Conservation (phyloP, 192 early-diverging fungal genomes). For the Ambispora gerdemannii region DNA sequence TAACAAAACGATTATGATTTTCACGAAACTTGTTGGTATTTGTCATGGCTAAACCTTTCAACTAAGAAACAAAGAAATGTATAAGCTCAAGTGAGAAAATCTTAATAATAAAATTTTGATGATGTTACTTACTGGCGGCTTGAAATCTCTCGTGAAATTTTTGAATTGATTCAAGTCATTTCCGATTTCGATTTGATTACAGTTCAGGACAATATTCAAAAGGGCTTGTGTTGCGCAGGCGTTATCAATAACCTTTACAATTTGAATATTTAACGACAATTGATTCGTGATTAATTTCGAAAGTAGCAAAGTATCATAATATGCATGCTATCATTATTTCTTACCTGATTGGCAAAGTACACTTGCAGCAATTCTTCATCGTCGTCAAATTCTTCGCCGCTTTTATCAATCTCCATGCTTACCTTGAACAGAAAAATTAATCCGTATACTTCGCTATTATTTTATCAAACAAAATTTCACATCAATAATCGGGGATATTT, state of each 20-base stretch:
- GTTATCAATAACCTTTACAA: conserved; percentile 55
- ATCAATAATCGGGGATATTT: conserved; percentile 11
- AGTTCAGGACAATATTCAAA: conserved; percentile 60
- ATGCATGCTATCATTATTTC: not conserved
- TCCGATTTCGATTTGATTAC: conserved; percentile 52
- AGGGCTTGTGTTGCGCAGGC: conserved; percentile 73
- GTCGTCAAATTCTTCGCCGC: conserved; percentile 6
- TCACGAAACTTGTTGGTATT: conserved; percentile 55
- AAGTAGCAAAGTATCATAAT: conserved; percentile 21
- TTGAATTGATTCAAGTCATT: conserved; percentile 51
- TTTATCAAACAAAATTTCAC: conserved; percentile 22
- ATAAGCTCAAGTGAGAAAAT: not conserved
- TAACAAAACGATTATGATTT: conserved; percentile 57
- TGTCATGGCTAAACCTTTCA: conserved; percentile 58
- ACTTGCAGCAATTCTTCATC: conserved; percentile 10
- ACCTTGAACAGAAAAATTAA: conserved; percentile 64
- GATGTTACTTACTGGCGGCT: conserved; percentile 44
- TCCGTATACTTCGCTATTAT: conserved; percentile 49
- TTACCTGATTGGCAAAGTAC: conserved; percentile 40
- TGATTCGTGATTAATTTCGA: conserved; percentile 29
- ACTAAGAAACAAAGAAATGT: conserved; percentile 10
- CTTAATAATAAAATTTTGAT: not conserved
- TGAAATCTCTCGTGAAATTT: conserved; percentile 55
- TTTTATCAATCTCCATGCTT: conserved; percentile 28
- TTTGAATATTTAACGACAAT: conserved; percentile 14